These are phyloP conservation scores for Cladophialophora yegresii DNA, from an alignment of 2,329 filamentous ascomycete species.

Conservation along the genomic window DNA sequence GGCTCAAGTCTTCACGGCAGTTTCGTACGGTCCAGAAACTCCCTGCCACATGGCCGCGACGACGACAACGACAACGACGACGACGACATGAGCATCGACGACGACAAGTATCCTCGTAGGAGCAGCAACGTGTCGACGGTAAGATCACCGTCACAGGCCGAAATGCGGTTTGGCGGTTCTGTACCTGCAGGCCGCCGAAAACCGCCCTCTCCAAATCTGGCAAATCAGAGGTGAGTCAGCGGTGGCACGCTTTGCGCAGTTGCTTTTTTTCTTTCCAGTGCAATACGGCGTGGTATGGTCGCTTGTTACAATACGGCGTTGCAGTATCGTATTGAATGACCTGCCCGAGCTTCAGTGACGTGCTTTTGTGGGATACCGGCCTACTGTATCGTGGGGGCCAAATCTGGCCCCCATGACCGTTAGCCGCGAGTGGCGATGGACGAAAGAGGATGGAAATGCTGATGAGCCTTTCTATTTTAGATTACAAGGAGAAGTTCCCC, in stretches of 20 bases:
- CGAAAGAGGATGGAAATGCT: conserved; percentile 18
- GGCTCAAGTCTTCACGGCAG: conserved; percentile 55
- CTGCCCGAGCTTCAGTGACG: neutral
- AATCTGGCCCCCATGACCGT: conserved; percentile 18
- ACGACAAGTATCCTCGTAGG: conserved; percentile 42
- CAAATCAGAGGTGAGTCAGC: conserved; percentile 36
- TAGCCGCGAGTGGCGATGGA: conserved; percentile 10
- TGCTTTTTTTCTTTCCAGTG: neutral
- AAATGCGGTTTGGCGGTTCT: conserved; percentile 57
- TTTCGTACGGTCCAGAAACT: conserved; percentile 40
- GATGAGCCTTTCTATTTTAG: conserved; percentile 41
- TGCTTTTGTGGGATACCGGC: conserved; percentile 8
- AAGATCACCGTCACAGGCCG: conserved; percentile 23
- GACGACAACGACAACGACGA: conserved; percentile 42
- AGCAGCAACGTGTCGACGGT: conserved; percentile 40
- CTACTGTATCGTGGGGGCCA: conserved; percentile 22
- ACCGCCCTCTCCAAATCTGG: conserved; percentile 30
- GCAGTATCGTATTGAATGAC: conserved; percentile 2
- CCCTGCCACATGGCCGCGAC: conserved; percentile 37
- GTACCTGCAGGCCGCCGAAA: conserved; percentile 65
- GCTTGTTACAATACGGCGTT: neutral
- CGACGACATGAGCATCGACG: conserved; percentile 45
- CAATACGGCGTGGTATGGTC: neutral
- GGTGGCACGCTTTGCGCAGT: conserved; percentile 8
- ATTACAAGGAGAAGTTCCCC: conserved; percentile 61